Base-by-base conservation (phyloP, 2,329 filamentous ascomycete species). In the Fusarium setosum region DNA sequence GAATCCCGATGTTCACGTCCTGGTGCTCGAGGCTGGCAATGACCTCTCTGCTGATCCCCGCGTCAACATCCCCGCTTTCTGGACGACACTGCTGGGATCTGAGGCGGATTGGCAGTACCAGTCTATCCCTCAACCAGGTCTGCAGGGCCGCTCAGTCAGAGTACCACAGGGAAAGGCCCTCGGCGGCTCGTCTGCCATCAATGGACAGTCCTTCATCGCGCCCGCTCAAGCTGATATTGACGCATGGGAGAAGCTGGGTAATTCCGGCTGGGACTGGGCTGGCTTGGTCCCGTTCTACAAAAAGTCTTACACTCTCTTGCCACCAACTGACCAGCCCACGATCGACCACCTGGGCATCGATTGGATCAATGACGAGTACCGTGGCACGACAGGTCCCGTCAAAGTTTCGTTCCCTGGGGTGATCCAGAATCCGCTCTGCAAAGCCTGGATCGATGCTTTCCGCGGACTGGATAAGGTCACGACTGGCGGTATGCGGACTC, bases 221-320 rank as follows among this genome's bases (percentile, higher is more conserved):
- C n/a, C 38, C 8, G 18, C 38, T 4, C 24, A 38, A 26, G 17
- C 18, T 10, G 38, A 44, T 9, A 31, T 41, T 29, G 50, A 53
- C 11, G 50, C 38, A 15, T 53, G 50, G 50, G 38, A 18, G 9
- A 29, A 55, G 18, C 13, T 55, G 2, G 52, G 52, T 2, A 55
- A 41, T 20, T 6, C 24, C 9, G 52, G 52, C 7, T 55, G 52
- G 52, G 24, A 40, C 15, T 55, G 52, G 35, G 47, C 45, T 5
- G 31, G 45, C 10, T 17, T 48, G 15, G 20, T 24, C 13, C 45
- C 31, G 31, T 48, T 34, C 12, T 48, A 48, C 9, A 48, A 35
- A 9, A 49, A 49, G 32, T 24, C 47, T 4, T 32, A 31, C 20
- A 48, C 44, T 13, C 31, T 48, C 20, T 18, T 31, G 18, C 44